Evolutionary conservation across 2,329 filamentous ascomycete species (phyloP), one percentile per base, ranked within the genome.

Genomic region (Eutypella sp.): DNA sequence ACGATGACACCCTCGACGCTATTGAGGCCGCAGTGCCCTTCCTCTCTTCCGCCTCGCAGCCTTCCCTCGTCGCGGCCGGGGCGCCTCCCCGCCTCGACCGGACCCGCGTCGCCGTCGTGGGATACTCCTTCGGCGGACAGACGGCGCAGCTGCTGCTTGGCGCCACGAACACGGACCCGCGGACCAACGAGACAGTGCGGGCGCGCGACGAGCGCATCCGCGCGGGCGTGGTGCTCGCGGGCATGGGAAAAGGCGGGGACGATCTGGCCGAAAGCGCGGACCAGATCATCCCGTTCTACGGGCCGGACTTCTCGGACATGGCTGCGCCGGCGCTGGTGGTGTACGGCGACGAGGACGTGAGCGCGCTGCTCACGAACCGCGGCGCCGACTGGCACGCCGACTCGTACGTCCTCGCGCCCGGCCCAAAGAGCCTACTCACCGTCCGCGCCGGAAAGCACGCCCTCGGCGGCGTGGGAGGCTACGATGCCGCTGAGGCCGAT

Each of bases 381-480:
- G 68, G 65, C 0, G 58, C 64, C 1, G 63, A 65, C 36, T 72
- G 67, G 63, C 67, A 70, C 44, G 61, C 59, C 6, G 68, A 71
- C 42, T 46, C 63, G 24, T 72, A 69, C 47, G 43, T 40, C 6
- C 45, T 57, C 3, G 54, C 61, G 11, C 55, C 62, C 1, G 67
- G 67, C 0, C 51, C 60, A 3, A 70, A 70, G 48, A 58, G 57
- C 27, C 47, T 69, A 43, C 49, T 71, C 5, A 61, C 50, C 22
- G 42, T 71, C 9, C 60, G 13, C 19, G 63, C 62, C 10, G 67
- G 49, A 2, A 59, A 56, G 45, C 68, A 72, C 43, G 60, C 60
- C 3, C 57, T 72, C 20, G 68, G 68, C 2, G 68, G 68, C 1
- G 58, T 72, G 11, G 58, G 57, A 16, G 65, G 67, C 1, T 69